These are phyloP conservation scores for Scalesia atractyloides DNA, from an alignment of 129 eudicot genomes.

Conservation along the genomic window DNA sequence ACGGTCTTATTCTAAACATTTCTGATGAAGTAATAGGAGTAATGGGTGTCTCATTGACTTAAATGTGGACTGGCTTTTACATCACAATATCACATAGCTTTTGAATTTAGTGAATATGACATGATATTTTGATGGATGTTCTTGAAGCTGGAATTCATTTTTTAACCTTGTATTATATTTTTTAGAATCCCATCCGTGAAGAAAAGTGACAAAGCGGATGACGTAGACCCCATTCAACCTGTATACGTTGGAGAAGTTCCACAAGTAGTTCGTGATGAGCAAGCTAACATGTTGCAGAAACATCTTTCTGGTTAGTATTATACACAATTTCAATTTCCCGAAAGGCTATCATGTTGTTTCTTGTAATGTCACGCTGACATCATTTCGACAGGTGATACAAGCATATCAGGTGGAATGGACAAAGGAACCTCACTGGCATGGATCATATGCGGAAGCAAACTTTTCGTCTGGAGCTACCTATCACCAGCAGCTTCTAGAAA, in stretches of 20 bases:
- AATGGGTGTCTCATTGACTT: background rate
- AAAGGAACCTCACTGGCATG: slow-evolving; percentile 79
- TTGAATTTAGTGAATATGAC: slow-evolving; percentile 9
- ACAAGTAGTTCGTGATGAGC: slow-evolving; percentile 84
- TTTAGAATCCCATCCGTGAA: slow-evolving; percentile 63
- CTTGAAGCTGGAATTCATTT: slow-evolving; percentile 2
- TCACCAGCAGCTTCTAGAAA: slow-evolving; percentile 68
- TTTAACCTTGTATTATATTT: slow-evolving; percentile 17
- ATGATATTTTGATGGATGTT: slow-evolving; percentile 5
- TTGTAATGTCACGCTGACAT: slow-evolving; percentile 9
- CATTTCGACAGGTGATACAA: slow-evolving; percentile 56
- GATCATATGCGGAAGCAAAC: slow-evolving; percentile 65
- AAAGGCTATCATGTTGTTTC: slow-evolving; percentile 15
- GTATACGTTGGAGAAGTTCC: slow-evolving; percentile 92
- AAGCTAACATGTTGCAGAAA: slow-evolving; percentile 48
- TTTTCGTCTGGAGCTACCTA: slow-evolving; percentile 77
- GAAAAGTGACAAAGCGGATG: slow-evolving; percentile 57
- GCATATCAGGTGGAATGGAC: slow-evolving; percentile 85
- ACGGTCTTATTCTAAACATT: background rate
- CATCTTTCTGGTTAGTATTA: slow-evolving; percentile 57
- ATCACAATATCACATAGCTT: background rate
- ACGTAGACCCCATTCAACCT: slow-evolving; percentile 64
- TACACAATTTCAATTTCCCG: slow-evolving; percentile 8
- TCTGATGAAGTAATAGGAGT: background rate
- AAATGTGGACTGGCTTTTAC: background rate